phyloP scores from a whole-genome alignment of 352 stramenopile genomes.

The Stramenopiles sp. region DNA sequence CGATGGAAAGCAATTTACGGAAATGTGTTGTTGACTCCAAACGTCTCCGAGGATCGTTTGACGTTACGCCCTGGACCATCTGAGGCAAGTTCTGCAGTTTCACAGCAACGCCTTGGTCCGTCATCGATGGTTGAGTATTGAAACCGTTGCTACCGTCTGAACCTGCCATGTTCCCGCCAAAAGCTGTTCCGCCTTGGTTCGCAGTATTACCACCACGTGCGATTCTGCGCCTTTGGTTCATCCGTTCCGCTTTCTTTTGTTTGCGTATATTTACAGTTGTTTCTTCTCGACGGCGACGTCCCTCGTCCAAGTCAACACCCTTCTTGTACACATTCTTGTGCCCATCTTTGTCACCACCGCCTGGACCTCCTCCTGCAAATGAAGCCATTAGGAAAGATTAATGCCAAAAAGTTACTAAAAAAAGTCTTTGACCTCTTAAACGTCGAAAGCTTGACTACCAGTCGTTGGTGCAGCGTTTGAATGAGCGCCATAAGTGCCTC shows the following conservation, averaged over 20 bases:
- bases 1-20: constrained; percentile 90
- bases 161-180: background rate
- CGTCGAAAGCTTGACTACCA: background rate
- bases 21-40: constrained; percentile 94
- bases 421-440: background rate
- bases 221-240: constrained; percentile 58
- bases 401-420: background rate
- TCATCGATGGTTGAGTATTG: background rate
- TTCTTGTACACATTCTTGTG: constrained; percentile 64
- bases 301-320: constrained; percentile 50
- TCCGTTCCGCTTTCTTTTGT: constrained; percentile 49
- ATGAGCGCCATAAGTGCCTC: no score
- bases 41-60: constrained; percentile 62
- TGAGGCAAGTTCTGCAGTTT: constrained; percentile 77
- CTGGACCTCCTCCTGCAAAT: background rate
- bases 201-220: constrained; percentile 23
- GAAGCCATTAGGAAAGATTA: no score
- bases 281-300: constrained; percentile 45
- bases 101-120: background rate
- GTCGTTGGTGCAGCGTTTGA: background rate
- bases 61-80: constrained; percentile 78
- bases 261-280: constrained; percentile 62
- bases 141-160: background rate
- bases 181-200: background rate
- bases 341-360: constrained; percentile 23